A percentile compares a stretch with the other conserved stretches of the same genome.
Conservation (phyloP, 106 monocot species). For the Acanthochlamys bracteata region DNA sequence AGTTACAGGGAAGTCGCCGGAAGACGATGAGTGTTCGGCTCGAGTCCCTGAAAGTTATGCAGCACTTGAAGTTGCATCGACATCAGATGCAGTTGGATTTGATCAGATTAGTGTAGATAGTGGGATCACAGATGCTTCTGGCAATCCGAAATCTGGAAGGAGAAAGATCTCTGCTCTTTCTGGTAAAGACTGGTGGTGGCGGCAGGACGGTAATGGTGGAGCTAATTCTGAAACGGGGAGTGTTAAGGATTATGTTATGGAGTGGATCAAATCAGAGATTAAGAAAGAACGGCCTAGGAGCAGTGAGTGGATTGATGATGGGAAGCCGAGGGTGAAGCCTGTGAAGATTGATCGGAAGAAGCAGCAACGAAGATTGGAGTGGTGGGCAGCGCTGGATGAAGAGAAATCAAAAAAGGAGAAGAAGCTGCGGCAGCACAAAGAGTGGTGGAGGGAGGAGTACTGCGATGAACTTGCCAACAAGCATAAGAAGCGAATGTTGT, state of each 20-base stretch:
- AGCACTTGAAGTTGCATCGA: slow-evolving; percentile 33
- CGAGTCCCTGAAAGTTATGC: slow-evolving; percentile 5
- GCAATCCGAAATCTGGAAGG: background rate
- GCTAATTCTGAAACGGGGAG: slow-evolving; percentile 6
- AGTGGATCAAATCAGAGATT: slow-evolving; percentile 92
- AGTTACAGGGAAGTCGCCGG: slow-evolving; percentile 15
- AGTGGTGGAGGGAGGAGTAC: slow-evolving; percentile 96
- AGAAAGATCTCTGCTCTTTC: slow-evolving; percentile 7
- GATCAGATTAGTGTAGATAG: slow-evolving; percentile 55
- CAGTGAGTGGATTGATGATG: slow-evolving; percentile 20
- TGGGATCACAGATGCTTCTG: slow-evolving; percentile 8
- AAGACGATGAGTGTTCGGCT: slow-evolving; percentile 20
- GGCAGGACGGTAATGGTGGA: slow-evolving; percentile 4
- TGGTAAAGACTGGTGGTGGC: slow-evolving; percentile 49
- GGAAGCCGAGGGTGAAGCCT: slow-evolving; percentile 3
- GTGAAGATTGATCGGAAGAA: slow-evolving; percentile 26
- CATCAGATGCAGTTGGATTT: slow-evolving; percentile 39
- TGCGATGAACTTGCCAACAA: slow-evolving; percentile 80
- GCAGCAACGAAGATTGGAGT: slow-evolving; percentile 31
- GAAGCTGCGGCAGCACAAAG: slow-evolving; percentile 43
- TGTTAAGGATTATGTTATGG: slow-evolving; percentile 94
- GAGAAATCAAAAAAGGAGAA: slow-evolving; percentile 37
- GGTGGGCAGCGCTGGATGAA: slow-evolving; percentile 50
- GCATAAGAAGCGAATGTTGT: slow-evolving; percentile 25
- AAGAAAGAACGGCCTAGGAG: slow-evolving; percentile 69